These are phyloP conservation scores for Solanum aculeatissimum DNA, from an alignment of 305 asterid genomes.

Conservation along the genomic window DNA sequence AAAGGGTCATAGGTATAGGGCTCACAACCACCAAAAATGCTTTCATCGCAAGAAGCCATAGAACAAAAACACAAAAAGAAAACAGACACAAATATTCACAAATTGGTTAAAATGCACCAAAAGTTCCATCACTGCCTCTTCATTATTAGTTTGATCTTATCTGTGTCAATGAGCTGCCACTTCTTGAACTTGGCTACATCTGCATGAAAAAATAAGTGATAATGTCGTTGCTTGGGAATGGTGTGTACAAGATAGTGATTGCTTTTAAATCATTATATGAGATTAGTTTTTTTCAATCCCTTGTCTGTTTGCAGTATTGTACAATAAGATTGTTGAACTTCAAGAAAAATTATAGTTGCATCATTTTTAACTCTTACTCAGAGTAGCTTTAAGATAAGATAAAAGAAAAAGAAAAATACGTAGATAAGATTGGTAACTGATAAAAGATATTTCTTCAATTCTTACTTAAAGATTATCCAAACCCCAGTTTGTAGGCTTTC, in stretches of 20 bases:
- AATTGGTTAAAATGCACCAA: no score
- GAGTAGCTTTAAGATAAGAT: background rate
- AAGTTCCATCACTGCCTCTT: background rate
- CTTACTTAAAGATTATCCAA: background rate
- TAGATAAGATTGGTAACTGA: background rate
- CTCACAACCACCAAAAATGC: no score
- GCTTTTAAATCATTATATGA: background rate
- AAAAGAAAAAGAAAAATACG: background rate
- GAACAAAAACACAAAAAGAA: no score
- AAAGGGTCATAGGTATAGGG: no score
- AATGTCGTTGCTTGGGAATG: background rate
- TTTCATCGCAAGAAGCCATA: no score
- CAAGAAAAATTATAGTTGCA: background rate
- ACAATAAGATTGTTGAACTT: background rate
- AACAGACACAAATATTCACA: no score
- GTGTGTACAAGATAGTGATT: background rate
- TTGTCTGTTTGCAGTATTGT: background rate
- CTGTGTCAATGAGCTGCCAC: background rate
- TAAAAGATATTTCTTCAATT: background rate
- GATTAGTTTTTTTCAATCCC: background rate
- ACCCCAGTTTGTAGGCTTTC: background rate
- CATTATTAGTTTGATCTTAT: background rate
- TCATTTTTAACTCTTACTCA: background rate
- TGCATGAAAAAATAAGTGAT: background rate
- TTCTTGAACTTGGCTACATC: background rate